Percentiles rank a stretch among this genome's conserved stretches.
Conservation (phyloP, 441 rosid genomes). For the Hura crepitans region DNA sequence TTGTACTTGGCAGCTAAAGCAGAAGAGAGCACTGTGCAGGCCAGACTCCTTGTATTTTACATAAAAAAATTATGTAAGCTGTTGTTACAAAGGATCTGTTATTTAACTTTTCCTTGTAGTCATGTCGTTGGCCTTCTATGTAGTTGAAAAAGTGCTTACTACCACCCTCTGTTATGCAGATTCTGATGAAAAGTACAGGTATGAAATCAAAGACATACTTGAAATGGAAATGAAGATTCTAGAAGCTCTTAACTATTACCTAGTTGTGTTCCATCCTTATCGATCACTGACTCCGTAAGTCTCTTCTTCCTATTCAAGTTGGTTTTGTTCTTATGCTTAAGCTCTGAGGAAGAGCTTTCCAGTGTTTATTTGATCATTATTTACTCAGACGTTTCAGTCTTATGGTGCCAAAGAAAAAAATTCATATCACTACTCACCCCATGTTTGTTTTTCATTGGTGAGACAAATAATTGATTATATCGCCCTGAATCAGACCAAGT, state of each 20-base stretch:
- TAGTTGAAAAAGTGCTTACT: conserved; percentile 19
- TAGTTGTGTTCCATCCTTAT: conserved; percentile 93
- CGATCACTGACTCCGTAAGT: conserved; percentile 77
- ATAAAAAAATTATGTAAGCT: conserved; percentile 59
- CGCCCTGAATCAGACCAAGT: neutral
- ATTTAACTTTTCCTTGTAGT: conserved; percentile 2
- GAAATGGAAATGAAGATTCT: conserved; percentile 98
- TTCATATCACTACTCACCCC: neutral
- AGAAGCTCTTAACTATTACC: conserved; percentile 87
- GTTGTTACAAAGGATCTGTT: conserved; percentile 14
- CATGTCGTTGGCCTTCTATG: conserved; percentile 14
- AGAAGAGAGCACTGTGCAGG: conserved; percentile 95
- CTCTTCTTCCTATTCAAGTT: conserved; percentile 13
- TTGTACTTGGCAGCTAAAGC: conserved; percentile 95
- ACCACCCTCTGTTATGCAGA: conserved; percentile 39
- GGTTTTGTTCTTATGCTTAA: neutral
- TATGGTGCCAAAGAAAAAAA: neutral
- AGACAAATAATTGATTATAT: neutral
- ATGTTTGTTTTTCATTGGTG: neutral
- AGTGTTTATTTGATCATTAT: neutral
- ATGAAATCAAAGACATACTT: conserved; percentile 84
- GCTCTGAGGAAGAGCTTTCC: neutral
- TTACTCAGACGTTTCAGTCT: neutral
- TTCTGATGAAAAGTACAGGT: conserved; percentile 71
- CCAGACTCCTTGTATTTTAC: conserved; percentile 67